Percentiles rank a stretch among this genome's conserved stretches.
Evolutionary conservation across 768 basidiomycete genomes (phyloP).

Genomic region (Tulasnella sp.): DNA sequence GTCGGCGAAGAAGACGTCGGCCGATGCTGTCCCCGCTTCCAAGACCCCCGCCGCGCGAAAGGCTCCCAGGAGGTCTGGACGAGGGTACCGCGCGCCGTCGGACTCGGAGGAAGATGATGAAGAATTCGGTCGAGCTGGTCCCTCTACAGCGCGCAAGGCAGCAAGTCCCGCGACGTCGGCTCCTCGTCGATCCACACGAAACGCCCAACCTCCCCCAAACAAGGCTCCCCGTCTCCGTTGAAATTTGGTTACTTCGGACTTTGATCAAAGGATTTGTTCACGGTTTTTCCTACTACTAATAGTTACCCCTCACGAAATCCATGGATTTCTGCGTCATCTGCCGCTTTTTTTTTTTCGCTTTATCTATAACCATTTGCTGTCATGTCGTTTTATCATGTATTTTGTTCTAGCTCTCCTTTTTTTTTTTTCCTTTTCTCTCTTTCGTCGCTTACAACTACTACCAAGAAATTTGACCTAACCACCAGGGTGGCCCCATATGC

Average conservation of each 20-base stretch:
- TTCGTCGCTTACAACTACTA: neutral
- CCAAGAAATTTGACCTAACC: neutral
- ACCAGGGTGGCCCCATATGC: neutral
- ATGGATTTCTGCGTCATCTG: neutral
- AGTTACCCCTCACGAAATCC: too few species aligned
- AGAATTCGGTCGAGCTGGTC: slow-evolving; percentile 5
- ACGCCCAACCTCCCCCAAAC: slow-evolving; percentile 4
- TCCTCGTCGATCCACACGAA: neutral
- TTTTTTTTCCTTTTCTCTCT: neutral
- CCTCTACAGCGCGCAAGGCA: slow-evolving; percentile 2
- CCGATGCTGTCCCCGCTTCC: neutral
- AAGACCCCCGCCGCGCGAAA: neutral
- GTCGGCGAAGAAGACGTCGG: slow-evolving; percentile 1
- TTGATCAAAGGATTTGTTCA: neutral
- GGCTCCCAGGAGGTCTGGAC: neutral
- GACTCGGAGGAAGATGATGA: slow-evolving; percentile 14
- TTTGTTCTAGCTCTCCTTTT: neutral
- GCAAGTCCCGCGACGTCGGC: neutral
- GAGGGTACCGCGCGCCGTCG: neutral
- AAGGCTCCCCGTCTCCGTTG: neutral
- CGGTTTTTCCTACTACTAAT: neutral
- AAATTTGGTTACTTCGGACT: neutral
- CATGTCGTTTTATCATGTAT: neutral
- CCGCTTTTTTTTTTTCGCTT: neutral
- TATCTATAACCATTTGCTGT: neutral